Percentiles rank a stretch among this genome's conserved stretches.
These are phyloP conservation scores for Lablab purpureus DNA, from an alignment of 306 rosid species.

Conservation along the genomic window DNA sequence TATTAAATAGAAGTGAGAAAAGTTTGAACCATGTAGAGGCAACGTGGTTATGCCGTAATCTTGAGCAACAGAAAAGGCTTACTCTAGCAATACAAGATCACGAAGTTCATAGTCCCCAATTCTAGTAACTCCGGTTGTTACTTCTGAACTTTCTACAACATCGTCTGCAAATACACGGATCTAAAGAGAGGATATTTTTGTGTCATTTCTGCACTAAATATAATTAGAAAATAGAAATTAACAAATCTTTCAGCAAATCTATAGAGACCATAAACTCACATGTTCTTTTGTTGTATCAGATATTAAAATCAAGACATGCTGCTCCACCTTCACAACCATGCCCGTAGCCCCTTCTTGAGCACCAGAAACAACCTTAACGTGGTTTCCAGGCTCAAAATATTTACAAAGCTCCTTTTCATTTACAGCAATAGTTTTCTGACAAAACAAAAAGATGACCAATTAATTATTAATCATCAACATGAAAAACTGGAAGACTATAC, in stretches of 20 bases:
- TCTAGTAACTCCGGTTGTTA: conserved; percentile 88
- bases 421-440: conserved; percentile 83
- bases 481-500: conserved; percentile 15
- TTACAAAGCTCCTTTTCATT: conserved; percentile 93
- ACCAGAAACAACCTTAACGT: conserved; percentile 95
- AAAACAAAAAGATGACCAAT: conserved; percentile 25
- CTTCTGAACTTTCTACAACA: conserved; percentile 99
- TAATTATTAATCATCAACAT: conserved; percentile 15
- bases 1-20: conserved; percentile 40
- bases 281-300: conserved; percentile 98
- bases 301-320: conserved; percentile 90
- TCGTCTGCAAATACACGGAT: conserved; percentile 98
- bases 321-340: conserved; percentile 98
- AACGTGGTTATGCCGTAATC: not conserved
- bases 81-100: conserved; percentile 97
- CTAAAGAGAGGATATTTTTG: conserved; percentile 53
- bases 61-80: conserved; percentile 45
- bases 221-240: conserved; percentile 19
- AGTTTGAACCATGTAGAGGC: conserved; percentile 15
- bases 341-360: conserved; percentile 98
- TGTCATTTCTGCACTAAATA: conserved; percentile 37
- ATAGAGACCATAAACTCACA: conserved; percentile 61
- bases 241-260: not conserved
- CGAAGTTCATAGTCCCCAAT: conserved; percentile 97
- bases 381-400: conserved; percentile 97